Percentiles rank a stretch among this genome's conserved stretches.
These are phyloP conservation scores for Bimuria novae-zelandiae DNA, from an alignment of 2,329 filamentous ascomycete genomes.

Conservation along the genomic window DNA sequence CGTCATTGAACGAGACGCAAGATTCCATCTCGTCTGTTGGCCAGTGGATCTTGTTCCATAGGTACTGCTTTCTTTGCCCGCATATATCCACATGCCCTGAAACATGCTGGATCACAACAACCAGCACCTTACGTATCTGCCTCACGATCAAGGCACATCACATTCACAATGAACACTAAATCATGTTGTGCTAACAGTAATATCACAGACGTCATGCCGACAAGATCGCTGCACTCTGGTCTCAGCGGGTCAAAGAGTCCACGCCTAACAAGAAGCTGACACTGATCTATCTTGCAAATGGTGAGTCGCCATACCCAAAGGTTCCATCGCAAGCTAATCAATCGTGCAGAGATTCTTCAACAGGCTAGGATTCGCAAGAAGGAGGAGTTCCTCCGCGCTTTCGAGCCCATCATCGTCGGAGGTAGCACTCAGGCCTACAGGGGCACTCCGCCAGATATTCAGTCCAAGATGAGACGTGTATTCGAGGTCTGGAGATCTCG, in stretches of 20 bases:
- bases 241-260: slow-evolving; percentile 86
- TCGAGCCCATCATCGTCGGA: slow-evolving; percentile 88
- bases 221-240: slow-evolving; percentile 88
- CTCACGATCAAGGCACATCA: not conserved
- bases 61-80: slow-evolving; percentile 58
- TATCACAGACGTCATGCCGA: slow-evolving; percentile 80
- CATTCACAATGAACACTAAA: not conserved
- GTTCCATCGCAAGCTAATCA: slow-evolving; percentile 15
- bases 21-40: slow-evolving; percentile 95
- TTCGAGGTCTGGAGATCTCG: slow-evolving; percentile 94
- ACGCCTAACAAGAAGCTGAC: slow-evolving; percentile 84
- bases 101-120: slow-evolving; percentile 5
- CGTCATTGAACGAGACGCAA: slow-evolving; percentile 93
- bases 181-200: too few species aligned
- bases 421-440: slow-evolving; percentile 91
- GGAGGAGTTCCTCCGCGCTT: slow-evolving; percentile 89
- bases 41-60: slow-evolving; percentile 99
- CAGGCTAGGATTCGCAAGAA: slow-evolving; percentile 93
- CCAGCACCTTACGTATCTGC: not conserved
- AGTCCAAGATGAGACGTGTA: slow-evolving; percentile 83
- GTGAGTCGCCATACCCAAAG: slow-evolving; percentile 55
- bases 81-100: not conserved
- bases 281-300: slow-evolving; percentile 92
- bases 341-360: slow-evolving; percentile 79
- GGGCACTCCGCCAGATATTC: slow-evolving; percentile 78